Evolutionary conservation across 73 alveolate species (phyloP).

Genomic region (Paramecium pentaurelia): DNA sequence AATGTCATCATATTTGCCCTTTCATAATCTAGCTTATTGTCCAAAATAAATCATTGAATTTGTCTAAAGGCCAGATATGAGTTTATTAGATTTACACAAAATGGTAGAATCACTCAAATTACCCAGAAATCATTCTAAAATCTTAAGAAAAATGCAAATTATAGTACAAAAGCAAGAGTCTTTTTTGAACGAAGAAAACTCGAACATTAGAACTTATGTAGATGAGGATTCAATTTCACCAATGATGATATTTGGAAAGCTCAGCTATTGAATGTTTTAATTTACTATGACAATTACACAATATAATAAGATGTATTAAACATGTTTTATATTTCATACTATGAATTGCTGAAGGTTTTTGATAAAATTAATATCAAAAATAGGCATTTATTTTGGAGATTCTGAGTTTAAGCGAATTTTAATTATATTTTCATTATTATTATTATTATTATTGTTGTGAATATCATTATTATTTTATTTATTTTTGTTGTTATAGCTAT

Average conservation of each 20-base stretch:
- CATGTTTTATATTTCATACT: background rate
- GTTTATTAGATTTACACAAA: background rate
- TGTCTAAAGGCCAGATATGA: background rate
- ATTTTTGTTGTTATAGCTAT: background rate
- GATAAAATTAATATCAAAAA: background rate
- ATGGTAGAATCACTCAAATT: background rate
- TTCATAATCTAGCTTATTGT: constrained; percentile 25
- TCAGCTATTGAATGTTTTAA: background rate
- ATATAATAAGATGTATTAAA: background rate
- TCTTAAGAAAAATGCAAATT: background rate
- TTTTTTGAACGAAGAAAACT: background rate
- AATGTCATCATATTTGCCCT: constrained; percentile 10
- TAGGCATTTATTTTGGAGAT: background rate
- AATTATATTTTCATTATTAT: background rate
- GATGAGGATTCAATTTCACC: constrained; percentile 2
- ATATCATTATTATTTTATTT: background rate
- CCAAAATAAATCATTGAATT: constrained; percentile 28
- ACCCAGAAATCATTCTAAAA: constrained; percentile 23
- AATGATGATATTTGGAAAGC: background rate
- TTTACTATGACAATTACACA: background rate
- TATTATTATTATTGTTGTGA: background rate
- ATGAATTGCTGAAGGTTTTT: background rate
- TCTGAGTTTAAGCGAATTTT: background rate
- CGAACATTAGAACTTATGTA: background rate
- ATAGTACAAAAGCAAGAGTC: background rate